Conservation (phyloP, 192 early-diverging fungal species). For the Spinellus fusiger region DNA sequence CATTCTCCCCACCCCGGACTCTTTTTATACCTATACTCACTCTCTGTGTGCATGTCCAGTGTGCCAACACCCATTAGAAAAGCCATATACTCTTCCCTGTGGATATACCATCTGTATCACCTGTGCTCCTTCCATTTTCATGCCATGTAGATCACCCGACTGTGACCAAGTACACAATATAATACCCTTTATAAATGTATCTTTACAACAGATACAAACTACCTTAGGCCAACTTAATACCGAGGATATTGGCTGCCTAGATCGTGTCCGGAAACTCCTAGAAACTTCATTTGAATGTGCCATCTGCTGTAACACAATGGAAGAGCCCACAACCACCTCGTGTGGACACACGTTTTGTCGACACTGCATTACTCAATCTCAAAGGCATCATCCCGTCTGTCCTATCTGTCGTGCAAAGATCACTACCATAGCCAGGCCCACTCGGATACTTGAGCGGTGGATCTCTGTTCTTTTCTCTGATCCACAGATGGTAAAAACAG, state of each 20-base stretch:
- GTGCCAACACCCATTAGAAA: constrained; percentile 4
- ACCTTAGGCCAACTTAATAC: background rate
- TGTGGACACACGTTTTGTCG: constrained; percentile 66
- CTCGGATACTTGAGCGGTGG: background rate
- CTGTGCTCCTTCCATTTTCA: constrained; percentile 11
- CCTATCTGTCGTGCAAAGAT: constrained; percentile 12
- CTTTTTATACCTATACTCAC: background rate
- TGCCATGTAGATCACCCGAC: constrained; percentile 4
- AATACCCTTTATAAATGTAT: constrained; percentile 24
- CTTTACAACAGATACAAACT: constrained; percentile 24
- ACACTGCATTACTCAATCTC: constrained; percentile 45
- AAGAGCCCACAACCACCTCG: constrained; percentile 51
- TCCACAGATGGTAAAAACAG: background rate
- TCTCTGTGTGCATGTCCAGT: background rate
- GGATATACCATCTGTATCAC: constrained; percentile 32
- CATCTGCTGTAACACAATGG: constrained; percentile 46
- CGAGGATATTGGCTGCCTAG: background rate
- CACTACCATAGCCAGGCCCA: background rate
- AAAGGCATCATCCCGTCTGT: constrained; percentile 35
- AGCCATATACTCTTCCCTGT: constrained; percentile 35
- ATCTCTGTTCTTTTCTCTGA: background rate
- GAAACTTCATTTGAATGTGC: constrained; percentile 45
- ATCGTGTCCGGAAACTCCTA: constrained; percentile 1
- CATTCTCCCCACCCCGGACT: background rate
- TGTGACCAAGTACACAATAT: background rate